These are phyloP conservation scores for Halenospora varia DNA, from an alignment of 495 filamentous ascomycete genomes.

Conservation along the genomic window DNA sequence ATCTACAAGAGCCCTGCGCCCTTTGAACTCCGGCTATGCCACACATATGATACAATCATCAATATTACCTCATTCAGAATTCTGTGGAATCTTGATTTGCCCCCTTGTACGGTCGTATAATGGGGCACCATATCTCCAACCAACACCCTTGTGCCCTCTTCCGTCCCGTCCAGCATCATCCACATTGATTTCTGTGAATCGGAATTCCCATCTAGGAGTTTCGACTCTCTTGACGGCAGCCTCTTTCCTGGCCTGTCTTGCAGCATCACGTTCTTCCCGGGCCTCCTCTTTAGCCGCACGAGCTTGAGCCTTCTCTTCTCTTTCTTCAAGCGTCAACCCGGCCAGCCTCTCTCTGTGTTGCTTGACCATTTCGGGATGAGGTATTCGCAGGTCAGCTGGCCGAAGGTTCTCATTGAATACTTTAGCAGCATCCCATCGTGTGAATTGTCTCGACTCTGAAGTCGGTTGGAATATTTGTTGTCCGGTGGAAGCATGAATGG, in stretches of 20 bases:
- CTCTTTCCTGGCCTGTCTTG: constrained; percentile 35
- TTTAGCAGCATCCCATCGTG: constrained; percentile 80
- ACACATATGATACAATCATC: constrained; percentile 12
- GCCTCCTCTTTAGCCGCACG: too few relatives aligned
- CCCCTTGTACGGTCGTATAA: constrained; percentile 43
- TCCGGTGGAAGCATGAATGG: constrained; percentile 71
- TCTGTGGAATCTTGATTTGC: constrained; percentile 25
- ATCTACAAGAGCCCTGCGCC: not conserved
- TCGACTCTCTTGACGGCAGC: constrained; percentile 43
- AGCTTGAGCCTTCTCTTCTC: constrained; percentile 37
- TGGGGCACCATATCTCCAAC: constrained; percentile 54
- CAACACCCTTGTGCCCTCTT: constrained; percentile 49
- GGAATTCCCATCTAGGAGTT: constrained; percentile 71
- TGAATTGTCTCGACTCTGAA: constrained; percentile 87
- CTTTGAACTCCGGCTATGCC: constrained; percentile 10
- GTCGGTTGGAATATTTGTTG: constrained; percentile 87
- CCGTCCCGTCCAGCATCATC: constrained; percentile 43
- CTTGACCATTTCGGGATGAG: constrained; percentile 77
- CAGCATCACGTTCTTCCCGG: too few relatives aligned
- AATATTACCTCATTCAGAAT: constrained; percentile 15
- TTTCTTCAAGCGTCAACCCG: constrained; percentile 37
- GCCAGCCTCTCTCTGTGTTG: constrained; percentile 48
- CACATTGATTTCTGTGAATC: constrained; percentile 60
- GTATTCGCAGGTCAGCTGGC: constrained; percentile 80
- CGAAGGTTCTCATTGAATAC: constrained; percentile 71